These are phyloP conservation scores for Inga leiocalycina DNA, from an alignment of 306 rosid genomes.

Conservation along the genomic window DNA sequence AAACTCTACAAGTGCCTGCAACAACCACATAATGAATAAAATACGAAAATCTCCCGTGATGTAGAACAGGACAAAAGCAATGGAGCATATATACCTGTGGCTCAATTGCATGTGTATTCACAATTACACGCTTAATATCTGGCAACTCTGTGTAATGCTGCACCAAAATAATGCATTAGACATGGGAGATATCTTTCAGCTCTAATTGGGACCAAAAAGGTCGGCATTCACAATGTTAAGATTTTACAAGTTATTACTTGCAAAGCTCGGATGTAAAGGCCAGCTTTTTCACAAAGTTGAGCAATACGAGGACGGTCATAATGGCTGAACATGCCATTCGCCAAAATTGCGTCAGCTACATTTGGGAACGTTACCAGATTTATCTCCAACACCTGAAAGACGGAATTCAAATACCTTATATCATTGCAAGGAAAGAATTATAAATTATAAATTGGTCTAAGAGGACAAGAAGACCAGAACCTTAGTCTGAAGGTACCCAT, in stretches of 20 bases:
- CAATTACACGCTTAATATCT: slow-evolving; percentile 94
- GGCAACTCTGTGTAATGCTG: slow-evolving; percentile 99
- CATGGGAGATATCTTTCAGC: slow-evolving; percentile 5
- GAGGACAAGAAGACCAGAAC: slow-evolving; percentile 43
- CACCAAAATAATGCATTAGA: slow-evolving; percentile 44
- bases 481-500: slow-evolving; percentile 92
- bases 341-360: slow-evolving; percentile 98
- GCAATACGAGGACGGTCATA: slow-evolving; percentile 98
- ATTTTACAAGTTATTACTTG: slow-evolving; percentile 64
- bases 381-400: slow-evolving; percentile 86
- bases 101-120: slow-evolving; percentile 98
- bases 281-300: slow-evolving; percentile 98
- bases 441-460: slow-evolving; percentile 9
- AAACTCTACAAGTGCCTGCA: slow-evolving; percentile 93
- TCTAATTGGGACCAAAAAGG: slow-evolving; percentile 5
- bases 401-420: slow-evolving; percentile 29
- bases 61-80: slow-evolving; percentile 29
- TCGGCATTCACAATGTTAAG: slow-evolving; percentile 25
- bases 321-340: slow-evolving; percentile 99
- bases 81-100: slow-evolving; percentile 77
- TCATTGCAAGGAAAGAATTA: slow-evolving; percentile 28
- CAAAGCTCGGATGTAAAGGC: slow-evolving; percentile 92
- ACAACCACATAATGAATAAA: slow-evolving; percentile 40
- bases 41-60: neutral
- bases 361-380: slow-evolving; percentile 97